Evolutionary conservation across 495 filamentous ascomycete genomes (phyloP), one percentile per base, ranked within the genome.

Genomic region (Talaromyces ruber): DNA sequence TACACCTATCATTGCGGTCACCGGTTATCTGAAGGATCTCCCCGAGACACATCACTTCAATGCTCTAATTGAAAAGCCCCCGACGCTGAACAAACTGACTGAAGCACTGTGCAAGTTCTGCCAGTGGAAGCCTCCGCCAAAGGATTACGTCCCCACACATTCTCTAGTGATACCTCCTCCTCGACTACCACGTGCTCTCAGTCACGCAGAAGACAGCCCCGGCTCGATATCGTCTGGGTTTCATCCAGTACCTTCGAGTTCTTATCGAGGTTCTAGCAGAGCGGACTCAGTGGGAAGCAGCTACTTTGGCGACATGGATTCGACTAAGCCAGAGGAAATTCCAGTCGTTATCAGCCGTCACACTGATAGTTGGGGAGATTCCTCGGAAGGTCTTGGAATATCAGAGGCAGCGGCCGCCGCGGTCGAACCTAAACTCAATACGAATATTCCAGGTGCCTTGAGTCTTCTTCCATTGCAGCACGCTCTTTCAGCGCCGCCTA

Each of bases 1-100:
- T 66, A 98, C 94, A 0, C 94, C 94, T 2, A 94, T 98, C 65
- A 91, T 98, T 52, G 91, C 92, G 53, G 91, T 98, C n/a, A 98
- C 94, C 14, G 92, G 94, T 45, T 98, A 98, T 73, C 78, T 98
- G 14, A 98, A 97, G 66, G 94, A 98, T 67, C 82, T 98, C 21
- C 92, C 90, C 37, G 91, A 92, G 61, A 90, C 90, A 9, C 92
- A 98, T 77, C 88, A 97, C 72, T 98, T 98, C 66, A 91, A 97
- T 68, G 87, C 88, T 9, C 81, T 98, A 55, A 91, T 98, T 54
- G 91, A 98, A 72, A 98, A 98, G 72, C 94, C 94, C 9, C 92
- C 95, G 18, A 98, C 93, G 7, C 80, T 88, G 61, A 87, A 87
- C 5, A 97, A 96, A 73, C 73, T 98, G 30, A 91, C 86, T 0